Conservation (phyloP, 495 filamentous ascomycete species). For the Hypoxylon intermedium region DNA sequence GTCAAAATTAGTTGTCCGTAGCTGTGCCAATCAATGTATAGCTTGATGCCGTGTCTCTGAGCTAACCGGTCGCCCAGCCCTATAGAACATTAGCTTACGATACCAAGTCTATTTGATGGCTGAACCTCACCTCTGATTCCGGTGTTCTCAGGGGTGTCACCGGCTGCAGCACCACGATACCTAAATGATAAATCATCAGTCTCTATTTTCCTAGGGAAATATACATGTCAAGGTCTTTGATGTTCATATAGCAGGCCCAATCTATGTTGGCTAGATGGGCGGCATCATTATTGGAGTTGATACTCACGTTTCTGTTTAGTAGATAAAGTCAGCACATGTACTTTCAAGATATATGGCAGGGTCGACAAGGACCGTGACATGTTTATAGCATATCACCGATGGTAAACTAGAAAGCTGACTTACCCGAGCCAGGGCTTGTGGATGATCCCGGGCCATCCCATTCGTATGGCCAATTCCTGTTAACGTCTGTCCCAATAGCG, state of each 20-base stretch:
- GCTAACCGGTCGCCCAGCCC: constrained; percentile 52
- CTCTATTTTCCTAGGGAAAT: neutral
- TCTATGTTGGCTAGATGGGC: no score
- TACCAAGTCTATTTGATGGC: neutral
- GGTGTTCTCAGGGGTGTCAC: constrained; percentile 46
- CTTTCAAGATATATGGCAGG: no score
- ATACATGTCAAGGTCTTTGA: no score
- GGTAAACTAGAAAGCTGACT: constrained; percentile 6
- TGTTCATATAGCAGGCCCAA: no score
- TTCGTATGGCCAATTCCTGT: constrained; percentile 67
- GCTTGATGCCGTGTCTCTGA: constrained; percentile 56
- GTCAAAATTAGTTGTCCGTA: constrained; percentile 61
- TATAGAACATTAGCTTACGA: constrained; percentile 4
- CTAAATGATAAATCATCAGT: constrained; percentile 19
- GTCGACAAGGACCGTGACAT: no score
- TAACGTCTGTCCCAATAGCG: constrained; percentile 67
- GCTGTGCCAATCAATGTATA: constrained; percentile 68
- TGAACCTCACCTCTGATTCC: constrained; percentile 38
- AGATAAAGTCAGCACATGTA: no score
- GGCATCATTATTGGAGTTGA: no score
- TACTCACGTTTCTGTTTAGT: constrained; percentile 44
- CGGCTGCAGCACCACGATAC: constrained; percentile 42
- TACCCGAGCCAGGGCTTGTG: constrained; percentile 41
- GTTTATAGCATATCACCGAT: no score
- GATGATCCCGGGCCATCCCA: constrained; percentile 43